These are phyloP conservation scores for Vitis hybrid DNA, from an alignment of 177 flowering plant species.

Conservation along the genomic window DNA sequence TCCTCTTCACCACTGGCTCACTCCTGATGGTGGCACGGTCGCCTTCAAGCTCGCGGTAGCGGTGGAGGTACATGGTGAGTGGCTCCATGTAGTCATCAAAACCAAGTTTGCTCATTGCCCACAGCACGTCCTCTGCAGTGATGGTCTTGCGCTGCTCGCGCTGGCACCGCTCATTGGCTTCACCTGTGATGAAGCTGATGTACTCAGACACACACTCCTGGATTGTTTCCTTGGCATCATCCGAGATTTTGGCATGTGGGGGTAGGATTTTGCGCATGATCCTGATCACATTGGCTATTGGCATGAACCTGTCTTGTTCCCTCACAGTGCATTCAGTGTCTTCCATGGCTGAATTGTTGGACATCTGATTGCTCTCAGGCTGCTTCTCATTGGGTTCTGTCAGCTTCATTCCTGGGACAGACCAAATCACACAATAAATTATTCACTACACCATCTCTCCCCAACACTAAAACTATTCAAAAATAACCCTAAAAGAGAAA, in stretches of 20 bases:
- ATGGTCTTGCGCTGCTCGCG: slow-evolving; percentile 95
- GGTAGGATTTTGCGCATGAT: slow-evolving; percentile 88
- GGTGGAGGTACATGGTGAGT: slow-evolving; percentile 61
- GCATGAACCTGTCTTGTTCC: slow-evolving; percentile 92
- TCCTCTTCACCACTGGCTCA: slow-evolving; percentile 35
- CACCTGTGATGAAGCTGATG: slow-evolving; percentile 93
- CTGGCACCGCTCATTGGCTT: slow-evolving; percentile 94
- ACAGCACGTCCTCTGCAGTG: slow-evolving; percentile 88
- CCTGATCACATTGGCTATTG: slow-evolving; percentile 81
- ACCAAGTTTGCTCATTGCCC: slow-evolving; percentile 94
- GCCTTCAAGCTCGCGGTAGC: slow-evolving; percentile 72
- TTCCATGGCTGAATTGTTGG: slow-evolving; percentile 1
- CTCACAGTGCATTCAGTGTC: slow-evolving; percentile 48
- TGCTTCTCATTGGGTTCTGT: slow-evolving; percentile 10
- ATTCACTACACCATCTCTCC: no score
- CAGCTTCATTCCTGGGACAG: slow-evolving; percentile 12
- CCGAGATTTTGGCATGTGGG: slow-evolving; percentile 87
- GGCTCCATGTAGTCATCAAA: slow-evolving; percentile 92
- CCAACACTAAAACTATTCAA: no score
- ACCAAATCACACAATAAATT: no score
- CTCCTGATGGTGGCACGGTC: slow-evolving; percentile 40
- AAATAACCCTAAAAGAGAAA: no score
- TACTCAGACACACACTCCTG: slow-evolving; percentile 96
- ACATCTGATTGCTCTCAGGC: slow-evolving; percentile 7
- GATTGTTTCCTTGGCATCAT: slow-evolving; percentile 88